Percentiles rank a stretch among this genome's conserved stretches.
phyloP scores from a whole-genome alignment of 163 green algal genomes.

The Scenedesmus sp. region DNA sequence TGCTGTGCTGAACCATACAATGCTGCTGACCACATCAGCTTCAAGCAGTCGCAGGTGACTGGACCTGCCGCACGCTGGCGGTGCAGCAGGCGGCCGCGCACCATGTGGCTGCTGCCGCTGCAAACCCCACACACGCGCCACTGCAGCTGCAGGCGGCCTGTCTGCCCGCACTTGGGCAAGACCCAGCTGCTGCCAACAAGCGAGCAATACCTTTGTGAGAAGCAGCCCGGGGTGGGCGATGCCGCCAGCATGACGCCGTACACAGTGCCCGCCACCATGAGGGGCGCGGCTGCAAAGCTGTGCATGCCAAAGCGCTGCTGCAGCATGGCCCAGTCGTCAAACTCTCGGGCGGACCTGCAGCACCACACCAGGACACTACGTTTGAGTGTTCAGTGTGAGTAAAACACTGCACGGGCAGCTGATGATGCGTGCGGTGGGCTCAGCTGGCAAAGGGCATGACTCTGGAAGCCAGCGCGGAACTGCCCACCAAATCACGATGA shows the following conservation, averaged over 20 bases:
- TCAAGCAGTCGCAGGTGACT: too few relatives aligned
- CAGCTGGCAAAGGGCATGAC: too few relatives aligned
- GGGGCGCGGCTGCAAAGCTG: slow-evolving; percentile 36
- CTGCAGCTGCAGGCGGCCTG: not conserved
- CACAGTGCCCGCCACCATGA: slow-evolving; percentile 34
- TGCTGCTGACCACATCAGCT: too few relatives aligned
- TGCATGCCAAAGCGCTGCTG: slow-evolving; percentile 37
- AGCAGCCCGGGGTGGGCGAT: slow-evolving; percentile 8
- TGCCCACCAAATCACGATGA: too few relatives aligned
- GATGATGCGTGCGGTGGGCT: too few relatives aligned
- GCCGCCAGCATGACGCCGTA: slow-evolving; percentile 28
- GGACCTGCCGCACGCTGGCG: too few relatives aligned
- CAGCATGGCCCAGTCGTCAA: slow-evolving; percentile 36
- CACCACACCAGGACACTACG: not conserved
- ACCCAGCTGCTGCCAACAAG: not conserved
- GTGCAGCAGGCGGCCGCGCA: too few relatives aligned
- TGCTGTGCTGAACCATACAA: too few relatives aligned
- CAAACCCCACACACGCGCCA: too few relatives aligned
- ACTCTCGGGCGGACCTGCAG: slow-evolving; percentile 6
- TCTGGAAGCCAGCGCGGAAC: too few relatives aligned
- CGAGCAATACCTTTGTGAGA: slow-evolving; percentile 4
- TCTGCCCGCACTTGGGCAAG: not conserved
- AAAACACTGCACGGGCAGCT: not conserved
- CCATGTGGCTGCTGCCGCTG: too few relatives aligned
- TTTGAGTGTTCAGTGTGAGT: not conserved